These are phyloP conservation scores for Amaranthus hypochondriacus DNA, from an alignment of 148 eudicot species.

Conservation along the genomic window DNA sequence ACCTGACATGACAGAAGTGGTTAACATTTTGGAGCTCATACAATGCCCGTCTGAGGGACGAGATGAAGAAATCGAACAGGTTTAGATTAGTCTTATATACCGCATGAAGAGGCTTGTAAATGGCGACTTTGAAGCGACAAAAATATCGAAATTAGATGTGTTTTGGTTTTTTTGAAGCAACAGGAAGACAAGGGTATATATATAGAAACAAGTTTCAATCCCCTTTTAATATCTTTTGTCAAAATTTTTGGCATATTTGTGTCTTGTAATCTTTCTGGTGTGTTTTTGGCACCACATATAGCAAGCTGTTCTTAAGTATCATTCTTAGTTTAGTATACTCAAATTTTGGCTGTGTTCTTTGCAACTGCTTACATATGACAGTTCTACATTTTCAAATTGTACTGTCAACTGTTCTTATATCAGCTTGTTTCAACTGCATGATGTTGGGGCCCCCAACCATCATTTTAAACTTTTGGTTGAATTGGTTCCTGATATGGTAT, in stretches of 20 bases:
- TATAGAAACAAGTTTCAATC: constrained; percentile 13
- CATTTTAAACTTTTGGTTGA: no score
- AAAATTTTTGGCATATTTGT: constrained; percentile 12
- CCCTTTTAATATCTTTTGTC: constrained; percentile 22
- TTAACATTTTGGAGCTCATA: constrained; percentile 73
- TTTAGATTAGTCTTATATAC: constrained; percentile 23
- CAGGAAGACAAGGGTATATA: constrained; percentile 24
- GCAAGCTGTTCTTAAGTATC: constrained; percentile 14
- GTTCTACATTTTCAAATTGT: neutral
- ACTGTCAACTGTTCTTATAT: neutral
- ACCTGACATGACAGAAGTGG: constrained; percentile 90
- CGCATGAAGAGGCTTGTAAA: constrained; percentile 20
- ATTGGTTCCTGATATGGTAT: no score
- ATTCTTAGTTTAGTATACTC: constrained; percentile 4
- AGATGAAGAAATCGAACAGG: constrained; percentile 48
- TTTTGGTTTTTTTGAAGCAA: constrained; percentile 31
- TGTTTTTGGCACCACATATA: constrained; percentile 13
- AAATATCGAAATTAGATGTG: constrained; percentile 31
- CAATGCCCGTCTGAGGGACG: constrained; percentile 57
- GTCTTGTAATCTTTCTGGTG: constrained; percentile 22
- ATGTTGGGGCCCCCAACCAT: no score
- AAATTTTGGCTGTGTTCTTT: constrained; percentile 6
- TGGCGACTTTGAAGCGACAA: constrained; percentile 31
- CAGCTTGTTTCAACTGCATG: neutral
- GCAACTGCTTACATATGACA: neutral